phyloP scores from a whole-genome alignment of 1,284 basidiomycete genomes.

The Malassezia dermatis region DNA sequence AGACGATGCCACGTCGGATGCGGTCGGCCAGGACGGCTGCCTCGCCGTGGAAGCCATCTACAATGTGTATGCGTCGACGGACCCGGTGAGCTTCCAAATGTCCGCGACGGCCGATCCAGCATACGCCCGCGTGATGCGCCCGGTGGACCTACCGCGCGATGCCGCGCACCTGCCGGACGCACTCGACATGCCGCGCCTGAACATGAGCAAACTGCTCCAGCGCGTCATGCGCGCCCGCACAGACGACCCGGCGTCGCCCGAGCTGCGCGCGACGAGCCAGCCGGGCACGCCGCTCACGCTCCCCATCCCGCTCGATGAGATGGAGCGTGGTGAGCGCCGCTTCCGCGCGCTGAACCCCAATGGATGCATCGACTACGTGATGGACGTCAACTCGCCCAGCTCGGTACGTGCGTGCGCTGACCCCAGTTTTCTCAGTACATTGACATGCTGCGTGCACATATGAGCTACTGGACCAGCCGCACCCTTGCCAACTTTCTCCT shows the following conservation, averaged over 20 bases:
- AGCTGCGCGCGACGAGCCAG: neutral
- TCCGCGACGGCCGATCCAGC: conserved; percentile 46
- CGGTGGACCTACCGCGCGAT: conserved; percentile 45
- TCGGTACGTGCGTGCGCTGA: conserved; percentile 7
- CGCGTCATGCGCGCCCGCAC: conserved; percentile 22
- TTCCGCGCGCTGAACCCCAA: conserved; percentile 42
- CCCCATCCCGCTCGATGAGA: conserved; percentile 9
- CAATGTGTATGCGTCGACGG: conserved; percentile 44
- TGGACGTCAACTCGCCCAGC: conserved; percentile 3
- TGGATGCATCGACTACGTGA: conserved; percentile 37
- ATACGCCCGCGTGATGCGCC: conserved; percentile 47
- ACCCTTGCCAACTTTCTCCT: conserved; percentile 39
- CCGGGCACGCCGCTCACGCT: neutral
- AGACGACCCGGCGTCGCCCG: neutral
- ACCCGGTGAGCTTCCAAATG: conserved; percentile 49
- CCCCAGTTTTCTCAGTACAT: conserved; percentile 18
- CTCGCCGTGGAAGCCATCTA: conserved; percentile 51
- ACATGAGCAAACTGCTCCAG: conserved; percentile 44
- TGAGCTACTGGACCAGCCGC: conserved; percentile 37
- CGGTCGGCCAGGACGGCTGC: conserved; percentile 53
- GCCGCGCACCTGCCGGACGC: conserved; percentile 39
- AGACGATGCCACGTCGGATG: conserved; percentile 48
- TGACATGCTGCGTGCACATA: conserved; percentile 37
- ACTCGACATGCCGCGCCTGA: conserved; percentile 36
- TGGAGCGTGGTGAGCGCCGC: conserved; percentile 19